Evolutionary conservation across 371 early-diverging fungal genomes (phyloP), one percentile per base, ranked within the genome.

Genomic region (Mucor velutinosus): DNA sequence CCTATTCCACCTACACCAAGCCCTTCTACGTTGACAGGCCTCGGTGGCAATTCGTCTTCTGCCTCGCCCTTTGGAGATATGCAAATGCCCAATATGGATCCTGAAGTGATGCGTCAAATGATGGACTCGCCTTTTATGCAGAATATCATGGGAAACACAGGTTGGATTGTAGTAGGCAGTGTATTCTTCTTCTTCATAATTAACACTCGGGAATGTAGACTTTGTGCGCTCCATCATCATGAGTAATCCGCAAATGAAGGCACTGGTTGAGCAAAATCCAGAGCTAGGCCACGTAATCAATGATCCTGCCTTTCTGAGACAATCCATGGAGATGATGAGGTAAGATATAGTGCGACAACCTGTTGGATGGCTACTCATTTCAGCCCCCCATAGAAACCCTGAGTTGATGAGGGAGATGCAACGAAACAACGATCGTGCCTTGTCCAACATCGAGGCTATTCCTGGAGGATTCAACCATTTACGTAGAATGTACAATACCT

Each of bases 401-500:
- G 87, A 86, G 63, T 79, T 92, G 63, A 90, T 93, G 93, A 84
- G 88, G 62, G 92, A 95, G 72, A 88, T 93, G 76, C 84, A 89
- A 77, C 77, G 94, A 72, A 93, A 92, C 78, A 93, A 93, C 70
- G 95, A 95, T 73, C 89, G 94, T 35, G 94, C 93, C 23, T 78
- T 95, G 41, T 90, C 92, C n/a, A 94, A 94, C 66, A 84, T 95
- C 65, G 95, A 95, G 72, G 84, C 84, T 14, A 78, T 91, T 57
- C 95, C 95, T 3, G 94, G 94, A 41, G 95, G 95, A 45, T 94
- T 91, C 70, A 92, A 93, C 59, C 92, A 93, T 75, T 82, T 95
- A 64, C 88, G 89, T 58, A 79, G 91, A 49, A 89, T 95, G 88
- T 93, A 94, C 74, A 84, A 88, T 60, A 87, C 81, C 49, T 71